Evolutionary conservation across 257 asterid genomes (phyloP).

Genomic region (Solanum infundibuliforme): DNA sequence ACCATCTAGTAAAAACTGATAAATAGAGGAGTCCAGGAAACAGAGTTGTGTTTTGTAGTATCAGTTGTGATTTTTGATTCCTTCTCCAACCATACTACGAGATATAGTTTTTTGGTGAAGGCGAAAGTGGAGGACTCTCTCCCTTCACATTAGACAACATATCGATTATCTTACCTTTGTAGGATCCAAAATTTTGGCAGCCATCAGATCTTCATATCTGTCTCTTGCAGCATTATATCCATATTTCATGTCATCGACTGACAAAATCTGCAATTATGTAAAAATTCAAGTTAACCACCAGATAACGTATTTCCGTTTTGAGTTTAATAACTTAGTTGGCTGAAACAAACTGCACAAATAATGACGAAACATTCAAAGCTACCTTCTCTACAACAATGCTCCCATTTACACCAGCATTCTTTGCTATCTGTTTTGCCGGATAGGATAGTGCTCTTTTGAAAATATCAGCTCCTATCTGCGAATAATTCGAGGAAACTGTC

Average conservation of each 20-base stretch:
- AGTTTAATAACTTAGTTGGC: not conserved
- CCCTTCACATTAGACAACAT: not conserved
- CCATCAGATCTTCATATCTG: slow-evolving; percentile 76
- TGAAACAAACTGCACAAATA: not conserved
- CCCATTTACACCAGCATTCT: slow-evolving; percentile 77
- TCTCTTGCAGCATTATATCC: slow-evolving; percentile 81
- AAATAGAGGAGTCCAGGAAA: not conserved
- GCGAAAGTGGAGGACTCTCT: not conserved
- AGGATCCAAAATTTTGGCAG: slow-evolving; percentile 75
- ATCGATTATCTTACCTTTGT: slow-evolving; percentile 38
- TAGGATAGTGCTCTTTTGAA: slow-evolving; percentile 57
- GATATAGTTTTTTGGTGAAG: not conserved
- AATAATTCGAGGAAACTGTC: not conserved
- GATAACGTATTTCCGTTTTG: not conserved
- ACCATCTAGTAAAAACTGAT: not conserved
- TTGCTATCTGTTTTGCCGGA: slow-evolving; percentile 76
- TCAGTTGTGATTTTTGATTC: not conserved
- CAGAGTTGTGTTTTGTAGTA: not conserved
- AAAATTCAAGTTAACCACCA: not conserved
- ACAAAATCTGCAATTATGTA: slow-evolving; percentile 39
- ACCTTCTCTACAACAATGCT: slow-evolving; percentile 59
- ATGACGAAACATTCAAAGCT: not conserved
- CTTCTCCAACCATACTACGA: not conserved
- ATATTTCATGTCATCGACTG: slow-evolving; percentile 37
- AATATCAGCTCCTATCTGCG: slow-evolving; percentile 85